These are phyloP conservation scores for Xylaria sp. DNA, from an alignment of 2,329 filamentous ascomycete genomes.

Conservation along the genomic window DNA sequence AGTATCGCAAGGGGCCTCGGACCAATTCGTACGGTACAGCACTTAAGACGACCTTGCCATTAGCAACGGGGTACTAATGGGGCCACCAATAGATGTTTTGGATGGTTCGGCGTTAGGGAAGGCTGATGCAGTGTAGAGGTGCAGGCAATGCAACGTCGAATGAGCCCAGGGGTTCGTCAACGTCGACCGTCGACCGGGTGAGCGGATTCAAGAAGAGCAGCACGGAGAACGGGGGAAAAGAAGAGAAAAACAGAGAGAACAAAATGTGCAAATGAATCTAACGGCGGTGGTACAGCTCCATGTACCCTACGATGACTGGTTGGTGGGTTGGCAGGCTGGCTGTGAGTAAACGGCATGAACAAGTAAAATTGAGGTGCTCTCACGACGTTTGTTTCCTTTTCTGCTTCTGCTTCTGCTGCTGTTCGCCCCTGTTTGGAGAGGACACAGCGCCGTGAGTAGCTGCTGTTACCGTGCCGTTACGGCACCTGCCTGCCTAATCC, in stretches of 20 bases:
- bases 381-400: constrained; percentile 19
- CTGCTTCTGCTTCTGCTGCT: neutral
- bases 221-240: neutral
- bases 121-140: constrained; percentile 15
- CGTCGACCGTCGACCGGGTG: constrained; percentile 14
- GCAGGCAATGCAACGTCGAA: constrained; percentile 38
- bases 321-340: neutral
- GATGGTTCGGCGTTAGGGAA: constrained; percentile 20
- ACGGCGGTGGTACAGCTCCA: constrained; percentile 5
- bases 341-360: constrained; percentile 21
- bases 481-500: neutral
- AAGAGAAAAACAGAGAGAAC: constrained; percentile 1
- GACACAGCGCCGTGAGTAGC: neutral
- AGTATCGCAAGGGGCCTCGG: constrained; percentile 15
- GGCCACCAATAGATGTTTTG: constrained; percentile 4
- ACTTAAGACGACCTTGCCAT: constrained; percentile 33
- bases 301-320: neutral
- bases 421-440: neutral
- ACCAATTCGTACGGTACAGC: constrained; percentile 18
- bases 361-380: constrained; percentile 23
- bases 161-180: constrained; percentile 14
- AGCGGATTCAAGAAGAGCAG: constrained; percentile 16
- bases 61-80: constrained; percentile 15
- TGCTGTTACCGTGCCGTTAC: neutral
- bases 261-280: neutral